These are phyloP conservation scores for Quercus wislizeni DNA, from an alignment of 306 rosid genomes.

Conservation along the genomic window DNA sequence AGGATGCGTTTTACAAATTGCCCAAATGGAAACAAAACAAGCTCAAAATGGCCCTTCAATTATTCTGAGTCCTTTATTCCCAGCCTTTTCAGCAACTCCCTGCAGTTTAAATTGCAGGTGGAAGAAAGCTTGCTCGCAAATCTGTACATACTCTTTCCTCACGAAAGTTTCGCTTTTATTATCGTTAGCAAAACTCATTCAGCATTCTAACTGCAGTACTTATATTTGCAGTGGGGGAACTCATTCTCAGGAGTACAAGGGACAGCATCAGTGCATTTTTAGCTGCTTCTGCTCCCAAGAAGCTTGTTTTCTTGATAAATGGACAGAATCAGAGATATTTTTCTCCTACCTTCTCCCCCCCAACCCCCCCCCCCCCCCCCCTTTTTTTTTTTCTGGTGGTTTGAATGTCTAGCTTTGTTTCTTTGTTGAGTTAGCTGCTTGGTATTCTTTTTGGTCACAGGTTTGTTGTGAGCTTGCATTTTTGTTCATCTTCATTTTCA, in stretches of 20 bases:
- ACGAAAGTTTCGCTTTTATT: slow-evolving; percentile 1
- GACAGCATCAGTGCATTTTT: slow-evolving; percentile 78
- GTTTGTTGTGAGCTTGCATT: slow-evolving; percentile 48
- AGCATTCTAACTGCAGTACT: slow-evolving; percentile 28
- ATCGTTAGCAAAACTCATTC: background rate
- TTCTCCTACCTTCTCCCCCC: background rate
- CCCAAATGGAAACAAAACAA: slow-evolving; percentile 99
- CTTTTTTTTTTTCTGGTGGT: slow-evolving; percentile 26
- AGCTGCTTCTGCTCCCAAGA: slow-evolving; percentile 82
- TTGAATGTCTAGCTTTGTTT: slow-evolving; percentile 46
- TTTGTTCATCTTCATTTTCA: slow-evolving; percentile 22
- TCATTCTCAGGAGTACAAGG: slow-evolving; percentile 50
- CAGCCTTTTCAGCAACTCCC: slow-evolving; percentile 37
- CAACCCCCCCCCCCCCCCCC: background rate
- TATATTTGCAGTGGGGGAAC: slow-evolving; percentile 42
- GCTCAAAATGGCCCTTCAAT: slow-evolving; percentile 81
- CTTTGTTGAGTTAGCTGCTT: slow-evolving; percentile 48
- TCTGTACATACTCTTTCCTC: slow-evolving; percentile 27
- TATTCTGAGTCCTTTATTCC: slow-evolving; percentile 53
- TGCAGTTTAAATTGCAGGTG: slow-evolving; percentile 49
- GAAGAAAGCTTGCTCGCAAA: slow-evolving; percentile 39
- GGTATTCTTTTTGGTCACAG: slow-evolving; percentile 47
- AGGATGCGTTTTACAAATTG: slow-evolving; percentile 67
- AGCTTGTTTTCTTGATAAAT: slow-evolving; percentile 44
- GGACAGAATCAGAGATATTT: slow-evolving; percentile 29